A percentile compares a stretch with the other conserved stretches of the same genome.
Conservation (phyloP, 345 rosid species). For the Hibiscus tridactylites region DNA sequence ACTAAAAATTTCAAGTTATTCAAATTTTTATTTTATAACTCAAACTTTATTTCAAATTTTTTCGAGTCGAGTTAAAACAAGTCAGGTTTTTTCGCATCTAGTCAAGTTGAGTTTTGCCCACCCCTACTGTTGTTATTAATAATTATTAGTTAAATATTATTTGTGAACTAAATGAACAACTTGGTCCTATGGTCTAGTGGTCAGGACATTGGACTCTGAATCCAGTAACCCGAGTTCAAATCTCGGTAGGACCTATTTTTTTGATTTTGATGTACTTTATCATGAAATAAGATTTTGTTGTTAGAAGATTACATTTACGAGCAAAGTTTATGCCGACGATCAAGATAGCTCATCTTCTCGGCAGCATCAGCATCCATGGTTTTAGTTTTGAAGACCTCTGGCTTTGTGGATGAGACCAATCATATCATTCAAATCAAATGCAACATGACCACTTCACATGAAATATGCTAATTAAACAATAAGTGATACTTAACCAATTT, state of each 20-base stretch:
- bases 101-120: too few species aligned
- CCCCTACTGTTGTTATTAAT: not conserved
- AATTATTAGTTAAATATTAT: rapidly evolving
- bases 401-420: not conserved
- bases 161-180: rapidly evolving
- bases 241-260: slow-evolving; percentile 70
- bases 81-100: too few species aligned
- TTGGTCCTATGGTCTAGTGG: slow-evolving; percentile 82
- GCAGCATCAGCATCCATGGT: not conserved
- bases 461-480: too few species aligned
- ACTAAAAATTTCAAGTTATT: too few species aligned
- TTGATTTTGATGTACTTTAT: too few species aligned
- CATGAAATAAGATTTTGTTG: too few species aligned
- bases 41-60: too few species aligned
- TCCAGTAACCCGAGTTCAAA: slow-evolving; percentile 98
- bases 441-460: not conserved
- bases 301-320: too few species aligned
- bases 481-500: too few species aligned
- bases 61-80: too few species aligned
- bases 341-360: not conserved
- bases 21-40: too few species aligned
- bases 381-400: not conserved
- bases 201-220: slow-evolving; percentile 93
- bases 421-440: not conserved
- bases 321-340: too few species aligned